Percentiles rank a stretch among this genome's conserved stretches.
Conservation (phyloP, 2,329 filamentous ascomycete species). For the Neofusicoccum parvum region DNA sequence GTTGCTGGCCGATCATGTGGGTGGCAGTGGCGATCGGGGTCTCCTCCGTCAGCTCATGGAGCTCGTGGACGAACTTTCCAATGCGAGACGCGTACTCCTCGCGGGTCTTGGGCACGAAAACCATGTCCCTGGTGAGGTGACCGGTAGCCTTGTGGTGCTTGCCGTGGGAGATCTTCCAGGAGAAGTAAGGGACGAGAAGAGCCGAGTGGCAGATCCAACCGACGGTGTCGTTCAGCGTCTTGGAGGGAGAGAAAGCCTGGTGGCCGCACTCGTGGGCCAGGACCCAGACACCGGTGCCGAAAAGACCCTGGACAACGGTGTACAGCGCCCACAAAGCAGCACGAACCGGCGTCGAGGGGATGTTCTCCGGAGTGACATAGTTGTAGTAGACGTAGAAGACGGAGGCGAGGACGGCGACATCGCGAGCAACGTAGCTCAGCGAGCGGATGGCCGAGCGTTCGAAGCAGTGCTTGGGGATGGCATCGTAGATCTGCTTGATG, state of each 20-base stretch:
- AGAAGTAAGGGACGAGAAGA: conserved; percentile 95
- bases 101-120: conserved; percentile 92
- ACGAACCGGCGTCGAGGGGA: conserved; percentile 71
- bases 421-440: conserved; percentile 81
- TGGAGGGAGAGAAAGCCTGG: conserved; percentile 93
- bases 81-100: conserved; percentile 76
- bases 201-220: conserved; percentile 89
- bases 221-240: conserved; percentile 84
- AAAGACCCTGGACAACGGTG: conserved; percentile 85
- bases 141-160: conserved; percentile 99
- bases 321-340: conserved; percentile 67
- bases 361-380: conserved; percentile 80
- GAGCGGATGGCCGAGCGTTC: conserved; percentile 78
- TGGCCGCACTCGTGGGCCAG: conserved; percentile 98
- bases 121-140: conserved; percentile 97
- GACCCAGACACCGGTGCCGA: conserved; percentile 94
- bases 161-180: conserved; percentile 98
- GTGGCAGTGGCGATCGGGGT: conserved; percentile 80
- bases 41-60: conserved; percentile 90
- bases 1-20: conserved; percentile 79
- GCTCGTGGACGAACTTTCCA: conserved; percentile 75
- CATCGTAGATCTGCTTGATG: conserved; percentile 95
- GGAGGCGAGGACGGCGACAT: conserved; percentile 69
- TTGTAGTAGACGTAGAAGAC: conserved; percentile 90
- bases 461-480: conserved; percentile 97